phyloP scores from a whole-genome alignment of 306 rosid genomes.

The Lathyrus aphaca region DNA sequence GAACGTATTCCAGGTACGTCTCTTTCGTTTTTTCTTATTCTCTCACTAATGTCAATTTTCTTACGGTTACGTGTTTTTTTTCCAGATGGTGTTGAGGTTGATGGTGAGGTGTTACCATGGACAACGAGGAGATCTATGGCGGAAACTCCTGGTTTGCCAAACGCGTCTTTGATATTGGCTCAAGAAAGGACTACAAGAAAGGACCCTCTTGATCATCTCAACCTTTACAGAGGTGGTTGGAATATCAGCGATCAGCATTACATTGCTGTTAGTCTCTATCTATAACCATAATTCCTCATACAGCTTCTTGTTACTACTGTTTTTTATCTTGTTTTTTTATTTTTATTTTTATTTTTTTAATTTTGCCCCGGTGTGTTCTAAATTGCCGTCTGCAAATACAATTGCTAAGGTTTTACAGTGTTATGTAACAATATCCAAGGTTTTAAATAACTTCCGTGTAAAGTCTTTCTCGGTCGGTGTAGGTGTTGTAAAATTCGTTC shows the following conservation, averaged over 20 bases:
- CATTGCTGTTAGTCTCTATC: slow-evolving; percentile 61
- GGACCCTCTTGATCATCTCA: slow-evolving; percentile 62
- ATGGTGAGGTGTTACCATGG: slow-evolving; percentile 53
- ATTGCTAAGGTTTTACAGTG: too few relatives aligned
- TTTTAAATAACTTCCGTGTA: too few relatives aligned
- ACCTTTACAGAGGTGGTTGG: slow-evolving; percentile 86
- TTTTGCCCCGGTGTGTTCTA: too few relatives aligned
- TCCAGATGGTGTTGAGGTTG: slow-evolving; percentile 45
- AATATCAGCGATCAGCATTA: slow-evolving; percentile 73
- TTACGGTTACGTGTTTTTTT: background rate
- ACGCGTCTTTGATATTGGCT: slow-evolving; percentile 71
- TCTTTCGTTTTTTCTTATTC: background rate
- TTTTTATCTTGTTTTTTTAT: too few relatives aligned
- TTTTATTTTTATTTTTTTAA: too few relatives aligned
- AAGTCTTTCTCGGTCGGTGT: too few relatives aligned
- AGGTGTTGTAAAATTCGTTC: too few relatives aligned
- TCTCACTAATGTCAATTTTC: background rate
- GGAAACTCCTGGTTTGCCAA: slow-evolving; percentile 21
- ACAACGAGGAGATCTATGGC: slow-evolving; percentile 62
- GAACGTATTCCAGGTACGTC: slow-evolving; percentile 40
- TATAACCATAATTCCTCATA: too few relatives aligned
- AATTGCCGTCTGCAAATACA: too few relatives aligned
- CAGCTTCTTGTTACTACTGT: too few relatives aligned
- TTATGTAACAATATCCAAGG: too few relatives aligned
- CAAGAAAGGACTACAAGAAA: slow-evolving; percentile 59